Evolutionary conservation across 495 filamentous ascomycete species (phyloP).

Genomic region (Ramalina intermedia): DNA sequence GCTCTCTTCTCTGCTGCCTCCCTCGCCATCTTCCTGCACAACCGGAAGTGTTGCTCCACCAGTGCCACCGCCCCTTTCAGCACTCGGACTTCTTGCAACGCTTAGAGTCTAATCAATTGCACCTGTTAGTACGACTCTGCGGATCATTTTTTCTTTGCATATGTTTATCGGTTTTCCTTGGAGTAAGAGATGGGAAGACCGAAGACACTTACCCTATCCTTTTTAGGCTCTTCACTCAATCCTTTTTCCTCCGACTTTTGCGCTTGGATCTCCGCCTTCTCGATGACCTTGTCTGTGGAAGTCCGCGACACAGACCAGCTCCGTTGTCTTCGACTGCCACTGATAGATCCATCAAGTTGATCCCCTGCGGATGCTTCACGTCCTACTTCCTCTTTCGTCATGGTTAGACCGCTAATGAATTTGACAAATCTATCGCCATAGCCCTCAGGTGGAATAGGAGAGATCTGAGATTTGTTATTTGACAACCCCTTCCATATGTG

Average conservation of each 20-base stretch:
- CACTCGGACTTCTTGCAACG: conserved; percentile 35
- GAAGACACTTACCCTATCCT: conserved; percentile 16
- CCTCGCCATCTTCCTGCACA: conserved; percentile 82
- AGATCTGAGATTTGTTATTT: conserved; percentile 68
- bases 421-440: conserved; percentile 91
- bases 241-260: conserved; percentile 30
- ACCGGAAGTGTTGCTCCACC: conserved; percentile 67
- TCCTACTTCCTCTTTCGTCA: conserved; percentile 68
- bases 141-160: no score
- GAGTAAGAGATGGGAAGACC: no score
- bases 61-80: conserved; percentile 37
- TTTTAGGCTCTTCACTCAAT: conserved; percentile 37
- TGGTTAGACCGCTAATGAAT: conserved; percentile 84
- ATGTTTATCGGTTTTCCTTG: no score
- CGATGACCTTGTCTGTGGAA: conserved; percentile 33
- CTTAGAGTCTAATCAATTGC: conserved; percentile 22
- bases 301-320: conserved; percentile 17
- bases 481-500: conserved; percentile 89
- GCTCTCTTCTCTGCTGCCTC: conserved; percentile 38
- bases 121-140: no score
- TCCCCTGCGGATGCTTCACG: conserved; percentile 42
- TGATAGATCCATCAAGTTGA: conserved; percentile 22
- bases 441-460: conserved; percentile 75
- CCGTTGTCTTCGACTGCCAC: conserved; percentile 9
- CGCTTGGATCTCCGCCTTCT: conserved; percentile 34